Conservation (phyloP, 768 basidiomycete genomes). For the Clavaria fumosa region DNA sequence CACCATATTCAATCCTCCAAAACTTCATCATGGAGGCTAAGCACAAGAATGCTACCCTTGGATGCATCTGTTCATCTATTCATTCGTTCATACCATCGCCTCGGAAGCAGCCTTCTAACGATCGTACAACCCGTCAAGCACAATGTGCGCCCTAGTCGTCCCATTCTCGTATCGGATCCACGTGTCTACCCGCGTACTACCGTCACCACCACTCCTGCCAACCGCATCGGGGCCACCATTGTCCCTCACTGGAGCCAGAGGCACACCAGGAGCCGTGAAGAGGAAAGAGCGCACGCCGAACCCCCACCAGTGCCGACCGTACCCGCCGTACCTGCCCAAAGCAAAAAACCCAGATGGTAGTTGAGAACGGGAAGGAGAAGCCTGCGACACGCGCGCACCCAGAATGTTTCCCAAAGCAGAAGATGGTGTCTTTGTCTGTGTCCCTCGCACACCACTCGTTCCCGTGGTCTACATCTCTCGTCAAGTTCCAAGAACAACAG, state of each 20-base stretch:
- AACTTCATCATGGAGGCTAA: too few species aligned
- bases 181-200: constrained; percentile 33
- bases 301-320: constrained; percentile 37
- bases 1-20: too few species aligned
- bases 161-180: constrained; percentile 55
- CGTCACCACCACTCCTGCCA: too few species aligned
- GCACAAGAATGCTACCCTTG: too few species aligned
- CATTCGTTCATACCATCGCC: too few species aligned
- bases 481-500: neutral
- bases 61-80: too few species aligned
- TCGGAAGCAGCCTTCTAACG: too few species aligned
- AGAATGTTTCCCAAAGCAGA: constrained; percentile 69
- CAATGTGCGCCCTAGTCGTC: constrained; percentile 36
- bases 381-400: constrained; percentile 40
- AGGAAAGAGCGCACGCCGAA: constrained; percentile 50
- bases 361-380: neutral
- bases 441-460: constrained; percentile 70
- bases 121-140: constrained; percentile 20
- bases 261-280: constrained; percentile 37
- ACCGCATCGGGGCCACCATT: too few species aligned
- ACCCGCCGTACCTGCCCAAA: constrained; percentile 50
- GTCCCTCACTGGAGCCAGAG: too few species aligned
- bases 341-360: neutral
- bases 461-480: constrained; percentile 43
- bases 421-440: constrained; percentile 41